phyloP scores from a whole-genome alignment of 129 eudicot species.

The Flaveria ramosissima region DNA sequence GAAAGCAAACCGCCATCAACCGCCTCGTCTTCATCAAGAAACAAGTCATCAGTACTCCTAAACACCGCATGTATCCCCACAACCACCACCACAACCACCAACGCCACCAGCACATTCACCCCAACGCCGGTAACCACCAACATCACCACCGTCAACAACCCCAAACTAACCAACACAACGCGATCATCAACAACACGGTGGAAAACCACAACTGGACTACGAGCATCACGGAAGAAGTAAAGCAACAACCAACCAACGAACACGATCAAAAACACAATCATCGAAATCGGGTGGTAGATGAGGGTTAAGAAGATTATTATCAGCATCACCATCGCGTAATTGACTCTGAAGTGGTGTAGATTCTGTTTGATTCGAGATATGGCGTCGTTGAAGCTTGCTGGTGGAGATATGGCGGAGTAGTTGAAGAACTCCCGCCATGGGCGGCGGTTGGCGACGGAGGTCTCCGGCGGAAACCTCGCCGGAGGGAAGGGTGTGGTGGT shows the following conservation, averaged over 20 bases:
- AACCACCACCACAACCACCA: conserved; percentile 49
- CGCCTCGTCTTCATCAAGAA: conserved; percentile 65
- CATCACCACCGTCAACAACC: conserved; percentile 59
- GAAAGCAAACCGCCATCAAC: conserved; percentile 72
- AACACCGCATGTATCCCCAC: conserved; percentile 55
- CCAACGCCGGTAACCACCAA: conserved; percentile 69
- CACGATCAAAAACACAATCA: conserved; percentile 53
- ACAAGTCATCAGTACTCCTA: conserved; percentile 63
- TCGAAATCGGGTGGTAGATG: conserved; percentile 68
- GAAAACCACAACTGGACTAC: conserved; percentile 40
- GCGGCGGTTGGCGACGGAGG: conserved; percentile 46
- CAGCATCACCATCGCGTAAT: conserved; percentile 57
- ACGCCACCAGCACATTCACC: conserved; percentile 57
- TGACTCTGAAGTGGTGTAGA: conserved; percentile 52
- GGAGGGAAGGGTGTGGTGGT: no score
- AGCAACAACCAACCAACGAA: conserved; percentile 55
- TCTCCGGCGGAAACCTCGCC: no score
- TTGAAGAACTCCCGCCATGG: conserved; percentile 68
- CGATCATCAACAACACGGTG: conserved; percentile 54
- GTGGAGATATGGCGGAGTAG: conserved; percentile 43
- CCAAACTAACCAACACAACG: conserved; percentile 45
- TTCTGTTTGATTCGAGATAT: conserved; percentile 57
- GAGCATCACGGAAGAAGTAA: conserved; percentile 44
- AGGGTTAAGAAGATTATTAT: conserved; percentile 59
- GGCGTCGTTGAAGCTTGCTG: conserved; percentile 51